A percentile compares a stretch with the other conserved stretches of the same genome.
Conservation (phyloP, 2,329 filamentous ascomycete genomes). For the Ascochyta koolunga region DNA sequence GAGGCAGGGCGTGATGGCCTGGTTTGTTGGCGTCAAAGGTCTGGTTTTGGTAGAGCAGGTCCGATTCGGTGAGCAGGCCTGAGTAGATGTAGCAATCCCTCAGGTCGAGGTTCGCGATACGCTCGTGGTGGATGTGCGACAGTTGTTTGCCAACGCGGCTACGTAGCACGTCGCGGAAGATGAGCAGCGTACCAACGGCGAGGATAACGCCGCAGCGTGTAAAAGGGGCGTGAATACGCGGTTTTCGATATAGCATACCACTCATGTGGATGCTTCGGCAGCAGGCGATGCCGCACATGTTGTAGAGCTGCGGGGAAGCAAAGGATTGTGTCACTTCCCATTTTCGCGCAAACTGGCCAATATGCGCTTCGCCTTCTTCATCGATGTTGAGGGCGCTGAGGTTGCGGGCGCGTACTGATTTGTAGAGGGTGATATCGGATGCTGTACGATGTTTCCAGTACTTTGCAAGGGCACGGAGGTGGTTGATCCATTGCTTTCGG, state of each 20-base stretch:
- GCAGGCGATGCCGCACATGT: slow-evolving; percentile 68
- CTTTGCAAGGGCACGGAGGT: slow-evolving; percentile 61
- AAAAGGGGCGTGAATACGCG: slow-evolving; percentile 67
- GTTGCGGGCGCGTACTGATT: slow-evolving; percentile 63
- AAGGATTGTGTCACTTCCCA: slow-evolving; percentile 71
- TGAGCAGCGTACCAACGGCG: slow-evolving; percentile 63
- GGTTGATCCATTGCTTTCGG: slow-evolving; percentile 66
- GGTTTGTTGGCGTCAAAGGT: slow-evolving; percentile 69
- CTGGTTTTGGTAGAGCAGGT: slow-evolving; percentile 68
- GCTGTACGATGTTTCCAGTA: slow-evolving; percentile 67
- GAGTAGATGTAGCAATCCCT: slow-evolving; percentile 70
- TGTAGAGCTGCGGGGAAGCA: slow-evolving; percentile 69
- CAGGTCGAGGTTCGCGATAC: slow-evolving; percentile 64
- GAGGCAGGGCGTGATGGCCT: slow-evolving; percentile 63
- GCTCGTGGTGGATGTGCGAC: slow-evolving; percentile 66
- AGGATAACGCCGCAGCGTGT: slow-evolving; percentile 66
- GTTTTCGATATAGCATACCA: slow-evolving; percentile 68
- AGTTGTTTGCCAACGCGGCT: slow-evolving; percentile 61
- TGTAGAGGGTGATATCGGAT: slow-evolving; percentile 64
- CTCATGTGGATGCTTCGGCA: slow-evolving; percentile 68
- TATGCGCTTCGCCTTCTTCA: slow-evolving; percentile 67
- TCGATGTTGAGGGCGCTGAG: slow-evolving; percentile 66
- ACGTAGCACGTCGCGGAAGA: slow-evolving; percentile 67
- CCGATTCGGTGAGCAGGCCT: slow-evolving; percentile 66
- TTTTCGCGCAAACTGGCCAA: slow-evolving; percentile 71